Evolutionary conservation across 2,329 filamentous ascomycete genomes (phyloP), one percentile per base, ranked within the genome.

Genomic region (Fusarium nurragi): DNA sequence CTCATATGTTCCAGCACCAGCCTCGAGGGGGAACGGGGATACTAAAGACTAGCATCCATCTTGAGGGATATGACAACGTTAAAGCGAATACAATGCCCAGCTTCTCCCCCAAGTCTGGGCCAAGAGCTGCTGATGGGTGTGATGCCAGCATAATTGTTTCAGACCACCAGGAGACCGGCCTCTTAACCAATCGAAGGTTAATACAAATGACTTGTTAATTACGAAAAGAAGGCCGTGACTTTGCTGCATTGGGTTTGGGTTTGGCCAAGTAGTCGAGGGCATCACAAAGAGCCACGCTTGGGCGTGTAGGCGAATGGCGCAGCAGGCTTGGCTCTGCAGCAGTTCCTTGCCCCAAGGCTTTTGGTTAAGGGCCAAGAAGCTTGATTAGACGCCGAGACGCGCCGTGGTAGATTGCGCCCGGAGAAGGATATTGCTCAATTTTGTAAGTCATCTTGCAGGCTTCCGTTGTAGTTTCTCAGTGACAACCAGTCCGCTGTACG

Each of bases 81-180:
- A 69, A 68, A 67, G 51, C 45, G 40, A 47, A 48, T 52, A 30
- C 28, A 39, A 47, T 49, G 64, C 57, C 56, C 54, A 62, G 65
- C 38, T 56, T 54, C n/a, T 39, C 30, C 25, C 22, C n/a, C 38
- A 51, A 58, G 40, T 23, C 44, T 57, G 25, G 43, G 44, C 51
- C 57, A 62, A 55, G 56, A 62, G 44, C 30, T 28, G 49, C 18
- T 30, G 38, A 49, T 43, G 51, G 58, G 54, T 55, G 53, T 54
- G 55, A 45, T 65, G 51, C 34, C 25, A 43, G 28, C 41, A 46
- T 46, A 46, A 60, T 60, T 67, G 64, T 68, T 67, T 67, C 64
- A 67, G 64, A 50, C 40, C 40, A 65, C n/a, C n/a, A n/a, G n/a
- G n/a, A n/a, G n/a, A n/a, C 32, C 8, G 23, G 44, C 8, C 8